Evolutionary conservation across 75 land plant genomes (phyloP), one percentile per base, ranked within the genome.

Genomic region (Azolla pinnata): DNA sequence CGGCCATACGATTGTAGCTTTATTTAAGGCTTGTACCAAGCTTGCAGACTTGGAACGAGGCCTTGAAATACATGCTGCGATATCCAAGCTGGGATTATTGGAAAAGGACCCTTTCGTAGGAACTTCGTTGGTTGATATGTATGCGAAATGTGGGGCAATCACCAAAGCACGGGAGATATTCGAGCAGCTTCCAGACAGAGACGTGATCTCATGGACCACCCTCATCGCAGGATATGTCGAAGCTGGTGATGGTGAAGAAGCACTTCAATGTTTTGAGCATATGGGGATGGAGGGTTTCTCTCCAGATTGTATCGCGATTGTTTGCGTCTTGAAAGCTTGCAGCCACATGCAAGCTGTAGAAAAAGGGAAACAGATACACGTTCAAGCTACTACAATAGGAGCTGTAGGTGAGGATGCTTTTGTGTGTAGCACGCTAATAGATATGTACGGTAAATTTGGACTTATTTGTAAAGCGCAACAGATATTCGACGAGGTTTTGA

Each of bases 281-380:
- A 83, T 83, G 86, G 61, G 56, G 56, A 60, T 56, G 66, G 67
- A 45, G 21, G 42, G 79, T 31, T 71, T 83, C 26, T 64, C 51
- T 47, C 64, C 73, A 2, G 79, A 83, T 54, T 67, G 78, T 8
- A 75, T 83, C 44, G 71, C 73, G n/a, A 56, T 79, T 67, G 44
- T 61, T 10, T 59, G 59, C 0, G 49, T 35, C 0, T 30, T 75
- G 29, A 60, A 67, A 30, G 68, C 78, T 1, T 75, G 78, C 44
- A 72, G 72, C 1, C 61, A 65, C 24, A 44, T 75, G 31, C 68
- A 72, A 8, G 69, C 63, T 31, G 56, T 69, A 64, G 31, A 40
- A 3, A 40, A 64, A 31, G 78, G 78, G 2, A 33, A 10, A 9
- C 55, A 60, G 56, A 48, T 75, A 9, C 78, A 75, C 28, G 5